Percentiles rank a stretch among this genome's conserved stretches.
Evolutionary conservation across 208 protist species (phyloP).

Genomic region (Balamuthia mandrillaris): DNA sequence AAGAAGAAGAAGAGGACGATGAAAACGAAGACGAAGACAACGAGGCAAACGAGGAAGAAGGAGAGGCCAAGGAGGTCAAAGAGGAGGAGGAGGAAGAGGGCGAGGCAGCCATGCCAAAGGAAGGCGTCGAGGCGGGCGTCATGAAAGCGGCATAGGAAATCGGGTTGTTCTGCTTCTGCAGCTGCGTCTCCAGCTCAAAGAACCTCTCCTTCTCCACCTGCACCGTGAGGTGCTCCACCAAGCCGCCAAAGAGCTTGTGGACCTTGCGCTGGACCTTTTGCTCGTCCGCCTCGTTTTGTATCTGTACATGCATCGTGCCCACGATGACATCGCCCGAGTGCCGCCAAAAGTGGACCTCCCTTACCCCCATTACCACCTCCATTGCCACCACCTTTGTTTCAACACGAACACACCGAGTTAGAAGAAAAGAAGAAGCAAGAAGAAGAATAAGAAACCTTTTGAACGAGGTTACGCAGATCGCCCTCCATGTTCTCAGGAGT

Average conservation of each 20-base stretch:
- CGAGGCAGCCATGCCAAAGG: not conserved
- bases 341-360: not conserved
- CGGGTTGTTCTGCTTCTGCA: not conserved
- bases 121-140: not conserved
- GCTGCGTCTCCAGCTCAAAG: not conserved
- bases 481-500: not conserved
- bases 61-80: too few relatives aligned
- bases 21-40: too few relatives aligned
- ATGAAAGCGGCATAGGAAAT: not conserved
- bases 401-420: not conserved
- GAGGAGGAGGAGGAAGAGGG: not conserved
- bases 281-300: not conserved
- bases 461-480: not conserved
- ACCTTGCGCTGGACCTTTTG: not conserved
- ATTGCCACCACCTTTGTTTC: not conserved
- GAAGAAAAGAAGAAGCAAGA: not conserved
- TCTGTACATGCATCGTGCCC: not conserved
- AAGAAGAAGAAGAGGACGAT: too few relatives aligned
- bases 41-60: too few relatives aligned
- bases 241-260: not conserved
- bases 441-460: not conserved
- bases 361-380: not conserved
- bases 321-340: not conserved
- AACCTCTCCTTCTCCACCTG: constrained; percentile 18
- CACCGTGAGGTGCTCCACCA: not conserved